Base-by-base conservation (phyloP, 352 stramenopile genomes). In the Phytophthora sojae region DNA sequence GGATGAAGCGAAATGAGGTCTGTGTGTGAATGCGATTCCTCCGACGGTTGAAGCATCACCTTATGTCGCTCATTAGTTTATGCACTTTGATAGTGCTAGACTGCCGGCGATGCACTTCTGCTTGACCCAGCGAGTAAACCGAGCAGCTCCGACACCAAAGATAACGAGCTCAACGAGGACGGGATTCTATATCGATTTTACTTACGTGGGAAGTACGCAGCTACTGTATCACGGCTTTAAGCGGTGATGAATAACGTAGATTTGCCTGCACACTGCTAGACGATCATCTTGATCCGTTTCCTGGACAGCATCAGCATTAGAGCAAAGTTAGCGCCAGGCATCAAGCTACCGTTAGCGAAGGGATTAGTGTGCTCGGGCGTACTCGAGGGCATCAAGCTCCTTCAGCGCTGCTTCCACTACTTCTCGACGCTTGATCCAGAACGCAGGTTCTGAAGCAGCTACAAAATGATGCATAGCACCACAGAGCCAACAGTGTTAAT, bases 381-480 rank as follows among this genome's bases (percentile, higher is more conserved):
- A 86, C 79, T 83, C 69, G 32, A 86, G 60, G 0, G 54, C 29
- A 26, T 86, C 73, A 56, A 86, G 59, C 29, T 80, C 57, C 29
- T 72, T 68, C 44, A 86, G 47, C n/a, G 79, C 69, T 37, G 67
- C 26, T 6, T 76, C 73, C 15, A 77, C 76, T 23, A 52, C 55
- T 56, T 73, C 35, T 61, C 77, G 76, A 23, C 79, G 73, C 49
- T 77, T 70, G 49, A 79, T 72, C 79, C 79, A 86, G 55, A 82
- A 86, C 32, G 61, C 73, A 35, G 79, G 70, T 2, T 81, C 66
- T 1, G 71, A 68, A 26, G 70, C 62, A 30, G 25, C 70, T 17
- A 15, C 35, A 42, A 42, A 42, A 15, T 42, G 14, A 17, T 35
- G 2, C 29, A 35, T 15, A 11, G 14, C 35, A 42, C 11, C 35